Conservation (phyloP, 2,329 filamentous ascomycete genomes). For the Phaeosphaeria sp. region DNA sequence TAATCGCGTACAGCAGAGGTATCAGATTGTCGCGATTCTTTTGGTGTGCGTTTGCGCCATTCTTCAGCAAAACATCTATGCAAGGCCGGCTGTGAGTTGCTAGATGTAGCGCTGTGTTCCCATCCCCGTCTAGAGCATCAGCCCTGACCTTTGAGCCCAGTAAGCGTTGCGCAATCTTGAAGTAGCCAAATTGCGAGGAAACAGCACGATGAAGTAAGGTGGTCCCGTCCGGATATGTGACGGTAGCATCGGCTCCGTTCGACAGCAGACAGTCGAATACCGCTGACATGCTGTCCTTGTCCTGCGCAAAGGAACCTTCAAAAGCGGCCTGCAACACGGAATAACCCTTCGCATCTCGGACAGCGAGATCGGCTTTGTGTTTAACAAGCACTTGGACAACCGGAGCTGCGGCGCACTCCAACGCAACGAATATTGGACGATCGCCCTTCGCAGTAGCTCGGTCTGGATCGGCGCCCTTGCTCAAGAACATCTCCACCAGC, state of each 20-base stretch:
- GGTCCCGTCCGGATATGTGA: conserved; percentile 34
- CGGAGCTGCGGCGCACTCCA: conserved; percentile 31
- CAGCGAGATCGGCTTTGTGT: conserved; percentile 35
- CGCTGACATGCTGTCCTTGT: conserved; percentile 28
- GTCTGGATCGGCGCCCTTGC: conserved; percentile 40
- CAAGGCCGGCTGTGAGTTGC: conserved; percentile 31
- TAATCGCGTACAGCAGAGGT: conserved; percentile 27
- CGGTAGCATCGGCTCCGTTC: conserved; percentile 27
- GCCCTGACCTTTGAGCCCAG: conserved; percentile 30
- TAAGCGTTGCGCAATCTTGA: conserved; percentile 29
- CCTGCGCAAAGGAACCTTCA: conserved; percentile 29
- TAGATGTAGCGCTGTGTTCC: conserved; percentile 37
- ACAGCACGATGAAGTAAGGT: conserved; percentile 41
- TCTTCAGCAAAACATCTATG: conserved; percentile 31
- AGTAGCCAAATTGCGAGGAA: conserved; percentile 15
- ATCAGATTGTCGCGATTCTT: conserved; percentile 28
- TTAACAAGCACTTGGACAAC: conserved; percentile 37
- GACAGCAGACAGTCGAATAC: conserved; percentile 35
- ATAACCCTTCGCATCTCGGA: conserved; percentile 27
- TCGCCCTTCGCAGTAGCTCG: conserved; percentile 28
- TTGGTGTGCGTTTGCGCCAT: conserved; percentile 25
- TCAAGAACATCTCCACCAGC: conserved; percentile 40
- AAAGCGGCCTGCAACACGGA: conserved; percentile 36
- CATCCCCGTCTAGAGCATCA: conserved; percentile 29
- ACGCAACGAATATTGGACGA: conserved; percentile 36